These are phyloP conservation scores for Monilinia laxa DNA, from an alignment of 2,329 filamentous ascomycete species.

Conservation along the genomic window DNA sequence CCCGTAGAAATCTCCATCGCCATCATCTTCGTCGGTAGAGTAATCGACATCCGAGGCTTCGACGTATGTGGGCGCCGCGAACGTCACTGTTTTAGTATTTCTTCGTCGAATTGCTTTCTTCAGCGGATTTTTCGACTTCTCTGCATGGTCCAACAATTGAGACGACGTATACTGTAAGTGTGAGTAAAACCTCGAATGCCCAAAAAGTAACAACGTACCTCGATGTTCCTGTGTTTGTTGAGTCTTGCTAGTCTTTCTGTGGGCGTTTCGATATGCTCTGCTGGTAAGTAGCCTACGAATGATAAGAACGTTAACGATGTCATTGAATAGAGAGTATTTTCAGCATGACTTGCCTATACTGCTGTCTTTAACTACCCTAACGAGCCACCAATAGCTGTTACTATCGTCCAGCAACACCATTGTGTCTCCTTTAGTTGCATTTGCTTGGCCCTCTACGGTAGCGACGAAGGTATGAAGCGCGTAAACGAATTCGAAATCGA, in stretches of 20 bases:
- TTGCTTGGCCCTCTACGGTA: constrained; percentile 96
- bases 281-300: constrained; percentile 79
- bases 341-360: constrained; percentile 66
- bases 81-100: constrained; percentile 70
- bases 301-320: constrained; percentile 8
- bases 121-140: constrained; percentile 70
- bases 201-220: constrained; percentile 60
- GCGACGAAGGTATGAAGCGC: constrained; percentile 96
- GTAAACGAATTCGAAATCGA: constrained; percentile 99
- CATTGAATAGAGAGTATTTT: not conserved
- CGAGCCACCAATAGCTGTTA: constrained; percentile 99
- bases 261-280: constrained; percentile 97
- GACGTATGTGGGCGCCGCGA: constrained; percentile 68
- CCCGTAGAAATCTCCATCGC: constrained; percentile 48
- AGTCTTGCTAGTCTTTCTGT: constrained; percentile 89
- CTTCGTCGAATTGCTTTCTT: constrained; percentile 71
- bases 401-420: constrained; percentile 98
- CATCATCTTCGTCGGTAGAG: constrained; percentile 64
- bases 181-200: constrained; percentile 26
- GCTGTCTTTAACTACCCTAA: constrained; percentile 94
- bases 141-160: constrained; percentile 68
- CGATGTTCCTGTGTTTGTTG: constrained; percentile 97
- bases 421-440: constrained; percentile 96
- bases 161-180: constrained; percentile 60
- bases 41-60: constrained; percentile 72